These are phyloP conservation scores for Auricularia cornea DNA, from an alignment of 768 basidiomycete genomes.

Conservation along the genomic window DNA sequence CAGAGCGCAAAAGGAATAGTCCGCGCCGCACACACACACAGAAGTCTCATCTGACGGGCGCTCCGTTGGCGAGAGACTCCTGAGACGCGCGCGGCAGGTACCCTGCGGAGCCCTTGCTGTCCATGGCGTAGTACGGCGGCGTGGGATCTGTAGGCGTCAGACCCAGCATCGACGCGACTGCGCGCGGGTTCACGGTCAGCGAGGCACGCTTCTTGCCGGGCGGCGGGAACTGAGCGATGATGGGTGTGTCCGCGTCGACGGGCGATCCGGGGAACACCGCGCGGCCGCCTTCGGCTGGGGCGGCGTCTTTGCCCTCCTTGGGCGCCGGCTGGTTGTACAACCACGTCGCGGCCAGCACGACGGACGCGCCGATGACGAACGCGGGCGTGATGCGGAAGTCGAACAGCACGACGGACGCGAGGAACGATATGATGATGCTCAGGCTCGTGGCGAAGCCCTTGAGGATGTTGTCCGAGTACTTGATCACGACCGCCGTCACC, in stretches of 20 bases:
- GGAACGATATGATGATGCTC: constrained; percentile 90
- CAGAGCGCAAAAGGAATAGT: too few relatives aligned
- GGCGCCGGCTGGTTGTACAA: constrained; percentile 84
- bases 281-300: background rate
- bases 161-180: background rate
- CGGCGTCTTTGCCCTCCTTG: too few relatives aligned
- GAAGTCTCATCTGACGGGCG: background rate
- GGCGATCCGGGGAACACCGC: background rate
- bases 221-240: background rate
- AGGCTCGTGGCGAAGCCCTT: constrained; percentile 95
- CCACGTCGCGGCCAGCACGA: constrained; percentile 86
- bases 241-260: background rate
- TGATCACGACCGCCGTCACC: constrained; percentile 89
- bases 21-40: background rate
- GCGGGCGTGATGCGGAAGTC: constrained; percentile 78
- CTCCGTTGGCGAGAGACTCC: background rate
- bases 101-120: background rate
- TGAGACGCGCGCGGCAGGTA: background rate
- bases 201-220: background rate
- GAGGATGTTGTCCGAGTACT: constrained; percentile 85
- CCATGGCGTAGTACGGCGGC: background rate
- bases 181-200: background rate
- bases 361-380: constrained; percentile 73
- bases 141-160: background rate
- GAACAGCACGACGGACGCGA: constrained; percentile 86